Evolutionary conservation across 2,329 filamentous ascomycete species (phyloP), one percentile per base, ranked within the genome.

Genomic region (Colletotrichum orbiculare): DNA sequence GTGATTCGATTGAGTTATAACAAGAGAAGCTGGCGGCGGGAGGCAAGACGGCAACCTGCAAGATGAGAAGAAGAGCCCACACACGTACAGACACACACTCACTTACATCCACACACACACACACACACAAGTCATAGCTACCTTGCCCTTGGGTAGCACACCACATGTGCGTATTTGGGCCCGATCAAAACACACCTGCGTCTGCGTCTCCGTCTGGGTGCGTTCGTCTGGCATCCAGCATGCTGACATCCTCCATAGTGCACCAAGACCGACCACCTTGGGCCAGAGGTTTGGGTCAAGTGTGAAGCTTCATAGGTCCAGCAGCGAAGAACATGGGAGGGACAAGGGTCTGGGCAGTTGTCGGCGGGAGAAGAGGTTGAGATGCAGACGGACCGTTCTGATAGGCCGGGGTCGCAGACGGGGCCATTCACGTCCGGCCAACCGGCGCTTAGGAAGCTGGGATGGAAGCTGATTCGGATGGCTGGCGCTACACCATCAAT

Each of bases 381-480:
- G 62, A 73, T 74, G 75, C 71, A 73, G 68, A 58, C 66, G 68
- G 69, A 64, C 68, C 45, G 61, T 71, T 73, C 70, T 82, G 81
- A 83, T 83, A 81, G 81, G 81, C 75, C 75, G 74, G 66, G 70
- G 69, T 60, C 70, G 70, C 66, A 71, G 70, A 71, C 71, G 72
- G 73, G 62, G 47, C 58, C 62, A 62, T 50, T 56, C 58, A 56
- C 58, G 52, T 73, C 74, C 73, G 75, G 71, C 80, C 81, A 82
- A 77, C 81, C 75, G 81, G 80, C 81, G 81, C 80, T 81, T 82
- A 81, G 74, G 72, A 75, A 76, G 72, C 77, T 71, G 73, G 79
- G 79, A 77, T 74, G 67, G 69, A 65, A 67, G 74, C 73, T 74
- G 74, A 77, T 75, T 76, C 75, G 77, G 77, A 77, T 78, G 77